These are phyloP conservation scores for Henckelia pumila DNA, from an alignment of 257 asterid genomes.

Conservation along the genomic window DNA sequence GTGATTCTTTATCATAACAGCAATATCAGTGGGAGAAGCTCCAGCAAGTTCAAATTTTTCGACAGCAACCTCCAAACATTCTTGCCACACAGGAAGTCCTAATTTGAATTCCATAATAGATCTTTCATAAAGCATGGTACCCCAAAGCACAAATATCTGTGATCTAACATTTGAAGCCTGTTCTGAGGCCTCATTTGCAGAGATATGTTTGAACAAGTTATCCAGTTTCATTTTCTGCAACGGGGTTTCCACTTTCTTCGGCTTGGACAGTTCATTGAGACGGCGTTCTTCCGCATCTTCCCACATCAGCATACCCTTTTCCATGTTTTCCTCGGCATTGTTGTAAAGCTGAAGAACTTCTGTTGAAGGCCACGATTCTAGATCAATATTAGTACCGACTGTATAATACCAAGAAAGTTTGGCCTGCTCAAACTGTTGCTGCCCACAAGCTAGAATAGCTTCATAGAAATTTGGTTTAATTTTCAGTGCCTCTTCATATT, in stretches of 20 bases:
- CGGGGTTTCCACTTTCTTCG: constrained; percentile 31
- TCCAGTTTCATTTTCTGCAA: constrained; percentile 53
- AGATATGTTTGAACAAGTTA: constrained; percentile 36
- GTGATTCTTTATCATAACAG: constrained; percentile 82
- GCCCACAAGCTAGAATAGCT: constrained; percentile 69
- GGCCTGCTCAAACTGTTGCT: constrained; percentile 80
- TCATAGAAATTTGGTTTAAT: constrained; percentile 68
- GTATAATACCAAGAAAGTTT: constrained; percentile 80
- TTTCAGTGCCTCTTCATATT: constrained; percentile 64
- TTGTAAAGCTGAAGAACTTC: constrained; percentile 69
- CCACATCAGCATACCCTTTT: constrained; percentile 81
- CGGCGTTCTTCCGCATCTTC: constrained; percentile 54
- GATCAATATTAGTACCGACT: constrained; percentile 45
- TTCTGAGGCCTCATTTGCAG: constrained; percentile 63
- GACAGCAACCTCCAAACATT: constrained; percentile 69
- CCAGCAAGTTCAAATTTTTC: constrained; percentile 91
- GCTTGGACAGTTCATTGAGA: constrained; percentile 33
- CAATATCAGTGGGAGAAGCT: constrained; percentile 78
- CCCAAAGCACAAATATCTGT: constrained; percentile 78
- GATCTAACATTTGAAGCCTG: constrained; percentile 58
- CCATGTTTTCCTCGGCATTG: constrained; percentile 73
- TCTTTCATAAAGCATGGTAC: constrained; percentile 81
- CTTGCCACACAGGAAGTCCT: constrained; percentile 77
- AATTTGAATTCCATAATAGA: constrained; percentile 82
- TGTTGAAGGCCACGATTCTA: constrained; percentile 59